Percentiles rank a stretch among this genome's conserved stretches.
phyloP scores from a whole-genome alignment of 164 flowering plant species.

The Vitis amurensis region DNA sequence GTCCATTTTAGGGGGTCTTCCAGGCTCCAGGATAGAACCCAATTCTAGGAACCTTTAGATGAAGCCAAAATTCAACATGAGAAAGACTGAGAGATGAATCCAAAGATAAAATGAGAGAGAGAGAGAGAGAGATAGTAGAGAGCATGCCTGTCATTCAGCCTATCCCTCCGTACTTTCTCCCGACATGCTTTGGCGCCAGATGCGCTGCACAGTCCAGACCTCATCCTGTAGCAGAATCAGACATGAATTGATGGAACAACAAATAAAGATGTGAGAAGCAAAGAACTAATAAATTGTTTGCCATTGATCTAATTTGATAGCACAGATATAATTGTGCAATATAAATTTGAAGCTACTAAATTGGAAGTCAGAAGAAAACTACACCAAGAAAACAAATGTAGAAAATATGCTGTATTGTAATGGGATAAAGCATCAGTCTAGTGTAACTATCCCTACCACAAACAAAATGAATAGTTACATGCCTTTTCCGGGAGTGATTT shows the following conservation, averaged over 20 bases:
- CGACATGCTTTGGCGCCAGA: conserved; percentile 73
- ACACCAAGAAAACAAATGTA: neutral
- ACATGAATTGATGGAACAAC: neutral
- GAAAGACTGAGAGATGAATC: neutral
- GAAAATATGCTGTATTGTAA: neutral
- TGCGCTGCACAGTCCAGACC: conserved; percentile 41
- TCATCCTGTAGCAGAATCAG: conserved; percentile 33
- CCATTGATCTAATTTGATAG: neutral
- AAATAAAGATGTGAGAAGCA: neutral
- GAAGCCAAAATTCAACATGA: conserved; percentile 7
- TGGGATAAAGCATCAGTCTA: neutral
- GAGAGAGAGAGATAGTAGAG: conserved; percentile 2
- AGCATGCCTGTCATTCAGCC: conserved; percentile 68
- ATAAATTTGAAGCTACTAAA: neutral
- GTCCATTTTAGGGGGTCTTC: conserved; percentile 64
- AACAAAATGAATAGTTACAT: conserved; percentile 3
- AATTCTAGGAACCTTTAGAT: conserved; percentile 61
- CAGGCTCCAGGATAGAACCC: conserved; percentile 67
- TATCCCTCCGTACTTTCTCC: conserved; percentile 75
- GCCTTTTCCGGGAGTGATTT: conserved; percentile 59
- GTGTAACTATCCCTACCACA: neutral
- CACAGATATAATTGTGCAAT: neutral
- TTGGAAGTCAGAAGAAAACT: neutral
- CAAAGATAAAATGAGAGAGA: neutral
- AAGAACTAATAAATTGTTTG: neutral